Base-by-base conservation (phyloP, 2,329 filamentous ascomycete genomes). In the Knufia petricola region DNA sequence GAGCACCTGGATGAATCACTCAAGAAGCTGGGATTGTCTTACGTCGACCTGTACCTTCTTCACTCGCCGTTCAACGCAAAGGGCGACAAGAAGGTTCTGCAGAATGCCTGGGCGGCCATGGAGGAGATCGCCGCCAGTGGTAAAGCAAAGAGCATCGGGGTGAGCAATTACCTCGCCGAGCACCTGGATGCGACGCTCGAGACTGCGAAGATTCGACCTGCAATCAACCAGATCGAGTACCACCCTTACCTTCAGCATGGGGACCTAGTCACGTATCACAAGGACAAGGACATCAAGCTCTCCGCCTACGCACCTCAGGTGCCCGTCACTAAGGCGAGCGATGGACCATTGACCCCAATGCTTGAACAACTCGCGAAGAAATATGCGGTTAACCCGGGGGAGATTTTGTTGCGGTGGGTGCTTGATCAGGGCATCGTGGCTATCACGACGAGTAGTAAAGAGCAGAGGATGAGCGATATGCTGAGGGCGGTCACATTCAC, bases 41-140 rank as follows among this genome's bases (percentile, higher is more conserved):
- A 82, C 57, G 77, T 83, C 13, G 79, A 84, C 54, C 62, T 83
- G 72, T 81, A 79, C 57, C 65, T 83, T 12, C 81, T 82, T 52
- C 79, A 83, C 58, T 63, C 69, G 2, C 79, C 79, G 0, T 82
- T 77, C 64, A 78, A 75, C 54, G 71, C 71, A 32, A 69, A 74
- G 39, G 69, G 69, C 0, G 72, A 78, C 42, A 48, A 54, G 20
- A 64, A 64, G 24, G 71, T 77, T 12, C 69, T 81, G 13, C 78
- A 81, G 60, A 61, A 66, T 26, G 72, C 74, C 38, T 82, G 79
- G 79, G 71, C 71, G 32, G 66, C 70, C 4, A 78, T 82, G 77
- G 79, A 83, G 58, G 63, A 69, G 32, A 63, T 82, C 32, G 70
- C 78, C 54, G 64, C 67, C n/a, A 62, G 70, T 12, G 79, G 79